A percentile compares a stretch with the other conserved stretches of the same genome.
phyloP scores from a whole-genome alignment of 2,329 filamentous ascomycete species.

The Epichloe gansuensis region DNA sequence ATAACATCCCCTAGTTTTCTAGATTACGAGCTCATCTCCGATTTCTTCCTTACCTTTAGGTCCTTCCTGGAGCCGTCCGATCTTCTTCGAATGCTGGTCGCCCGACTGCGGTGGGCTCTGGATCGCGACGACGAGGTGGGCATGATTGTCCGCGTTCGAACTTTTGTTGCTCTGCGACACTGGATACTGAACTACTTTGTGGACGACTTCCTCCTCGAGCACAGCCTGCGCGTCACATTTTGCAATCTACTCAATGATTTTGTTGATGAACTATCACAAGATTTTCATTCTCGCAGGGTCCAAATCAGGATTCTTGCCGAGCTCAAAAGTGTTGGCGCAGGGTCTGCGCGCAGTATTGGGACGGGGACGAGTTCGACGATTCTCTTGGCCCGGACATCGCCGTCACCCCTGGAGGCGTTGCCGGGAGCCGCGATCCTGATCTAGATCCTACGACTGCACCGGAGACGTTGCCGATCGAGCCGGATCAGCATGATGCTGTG shows the following conservation, averaged over 20 bases:
- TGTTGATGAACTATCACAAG: slow-evolving; percentile 40
- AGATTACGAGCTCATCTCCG: slow-evolving; percentile 91
- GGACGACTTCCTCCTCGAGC: slow-evolving; percentile 79
- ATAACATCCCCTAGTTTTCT: slow-evolving; percentile 94
- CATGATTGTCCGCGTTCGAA: slow-evolving; percentile 86
- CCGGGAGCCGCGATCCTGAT: slow-evolving; percentile 44
- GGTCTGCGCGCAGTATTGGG: slow-evolving; percentile 84
- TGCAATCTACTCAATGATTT: slow-evolving; percentile 68
- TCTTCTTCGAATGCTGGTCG: slow-evolving; percentile 72
- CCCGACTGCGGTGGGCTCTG: slow-evolving; percentile 78
- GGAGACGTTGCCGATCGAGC: slow-evolving; percentile 32
- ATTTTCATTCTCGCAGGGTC: slow-evolving; percentile 34
- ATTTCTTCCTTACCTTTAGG: slow-evolving; percentile 94
- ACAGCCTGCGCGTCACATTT: slow-evolving; percentile 62
- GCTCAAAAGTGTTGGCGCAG: slow-evolving; percentile 96
- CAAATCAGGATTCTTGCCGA: slow-evolving; percentile 80
- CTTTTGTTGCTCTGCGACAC: slow-evolving; percentile 88
- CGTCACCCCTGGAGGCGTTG: slow-evolving; percentile 64
- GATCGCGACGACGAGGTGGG: slow-evolving; percentile 70
- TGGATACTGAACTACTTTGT: slow-evolving; percentile 98
- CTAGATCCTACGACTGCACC: slow-evolving; percentile 41
- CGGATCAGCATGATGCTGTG: slow-evolving; percentile 32
- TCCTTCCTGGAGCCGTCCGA: slow-evolving; percentile 69
- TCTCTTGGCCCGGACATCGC: slow-evolving; percentile 49
- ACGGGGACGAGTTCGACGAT: slow-evolving; percentile 55